These are phyloP conservation scores for Trifolium repens DNA, from an alignment of 306 rosid genomes.

Conservation along the genomic window DNA sequence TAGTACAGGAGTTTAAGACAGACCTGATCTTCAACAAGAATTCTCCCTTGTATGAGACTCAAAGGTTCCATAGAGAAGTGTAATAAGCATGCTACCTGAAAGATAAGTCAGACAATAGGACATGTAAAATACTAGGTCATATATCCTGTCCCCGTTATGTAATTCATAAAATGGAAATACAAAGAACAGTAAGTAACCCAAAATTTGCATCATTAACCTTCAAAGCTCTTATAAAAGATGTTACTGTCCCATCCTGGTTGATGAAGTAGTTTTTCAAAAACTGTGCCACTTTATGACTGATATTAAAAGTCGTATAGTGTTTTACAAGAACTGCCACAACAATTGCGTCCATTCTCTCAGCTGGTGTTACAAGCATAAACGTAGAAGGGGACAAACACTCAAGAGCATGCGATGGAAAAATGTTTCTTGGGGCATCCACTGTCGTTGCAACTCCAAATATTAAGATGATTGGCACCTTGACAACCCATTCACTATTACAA, in stretches of 20 bases:
- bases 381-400: slow-evolving; percentile 67
- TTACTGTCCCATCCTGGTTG: slow-evolving; percentile 90
- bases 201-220: slow-evolving; percentile 64
- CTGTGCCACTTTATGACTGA: slow-evolving; percentile 84
- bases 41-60: slow-evolving; percentile 63
- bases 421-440: slow-evolving; percentile 69
- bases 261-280: slow-evolving; percentile 81
- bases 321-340: slow-evolving; percentile 84
- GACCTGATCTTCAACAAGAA: slow-evolving; percentile 62
- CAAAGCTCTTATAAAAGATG: slow-evolving; percentile 85
- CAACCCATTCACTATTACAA: slow-evolving; percentile 80
- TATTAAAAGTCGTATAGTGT: slow-evolving; percentile 62
- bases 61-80: slow-evolving; percentile 85
- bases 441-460: slow-evolving; percentile 90
- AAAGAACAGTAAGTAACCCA: slow-evolving; percentile 28
- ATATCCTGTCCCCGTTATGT: neutral
- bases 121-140: slow-evolving; percentile 37
- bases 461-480: slow-evolving; percentile 79
- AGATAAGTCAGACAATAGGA: slow-evolving; percentile 37
- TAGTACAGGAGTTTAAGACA: slow-evolving; percentile 40
- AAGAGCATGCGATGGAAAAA: slow-evolving; percentile 75
- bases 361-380: slow-evolving; percentile 75
- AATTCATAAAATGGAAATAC: slow-evolving; percentile 28
- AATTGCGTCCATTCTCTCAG: slow-evolving; percentile 88
- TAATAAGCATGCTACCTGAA: slow-evolving; percentile 79